Base-by-base conservation (phyloP, 164 flowering plant genomes). In the Nymphaea colorata region DNA sequence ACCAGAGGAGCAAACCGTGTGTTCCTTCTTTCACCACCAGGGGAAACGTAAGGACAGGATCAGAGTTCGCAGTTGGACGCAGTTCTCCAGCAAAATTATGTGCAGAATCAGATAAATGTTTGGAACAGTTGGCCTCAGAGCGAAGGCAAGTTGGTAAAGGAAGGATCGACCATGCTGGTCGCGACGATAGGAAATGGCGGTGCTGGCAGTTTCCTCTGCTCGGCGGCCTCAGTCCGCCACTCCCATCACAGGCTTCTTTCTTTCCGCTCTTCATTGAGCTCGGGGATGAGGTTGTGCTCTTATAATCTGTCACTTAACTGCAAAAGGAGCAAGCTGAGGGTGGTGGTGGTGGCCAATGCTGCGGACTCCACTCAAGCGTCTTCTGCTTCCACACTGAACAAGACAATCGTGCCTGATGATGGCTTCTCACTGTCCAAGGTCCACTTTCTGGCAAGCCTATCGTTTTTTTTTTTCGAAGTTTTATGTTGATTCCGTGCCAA, bases 401-500 rank as follows among this genome's bases (percentile, higher is more conserved):
- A 80, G 73, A 25, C 81, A 0, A 51, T 82, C 45, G 83, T 86
- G 4, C 45, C 85, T 36, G 96, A 90, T 61, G 79, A 79, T 7
- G 87, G 79, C 36, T 90, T 90, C 78, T 71, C 93, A 3, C 82
- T 86, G 4, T 82, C 89, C 57, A 87, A 88, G 85, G 96, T 89
- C 45, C 60, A 53, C 59, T 4, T 73, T 42, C 17, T 41, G 15
- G 71, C 42, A 41, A 62, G 42, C 44, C 62, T 42, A 15, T 7
- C 61, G 4, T 51, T 42, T 43, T 51, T 0, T 41, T 67, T 43
- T 42, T 15, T 15, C 36, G 15, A 43, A 5, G 4, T 62, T 43
- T 47, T 47, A 47, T 47, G 55, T 47, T 6, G 55, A 47, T 6
- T 47, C 12, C 12, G 5, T 47, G 55, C 55, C 3, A 4, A 6